Evolutionary conservation across 306 rosid species (phyloP), one percentile per base, ranked within the genome.

Genomic region (Cicer judaicum): DNA sequence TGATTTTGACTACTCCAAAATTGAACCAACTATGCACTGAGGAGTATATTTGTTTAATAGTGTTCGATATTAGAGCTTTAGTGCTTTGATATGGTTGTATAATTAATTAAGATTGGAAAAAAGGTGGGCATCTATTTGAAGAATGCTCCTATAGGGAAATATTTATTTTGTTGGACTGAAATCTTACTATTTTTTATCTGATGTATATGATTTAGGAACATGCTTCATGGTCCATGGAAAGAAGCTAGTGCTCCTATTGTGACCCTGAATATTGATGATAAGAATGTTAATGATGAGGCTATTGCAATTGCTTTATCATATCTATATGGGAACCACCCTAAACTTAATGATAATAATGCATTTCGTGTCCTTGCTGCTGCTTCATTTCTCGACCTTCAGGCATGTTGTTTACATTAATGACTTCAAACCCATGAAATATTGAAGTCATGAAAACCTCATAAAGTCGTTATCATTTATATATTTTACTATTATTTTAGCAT

Each of bases 191-290:
- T 29, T 67, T 8, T 44, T 44, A 5, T 29, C 1, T 24, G 47
- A 21, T 70, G 41, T 24, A 43, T 53, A 66, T 44, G 63, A 78
- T 66, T 76, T 15, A 94, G 99, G 87, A 94, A 94, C 80, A 94
- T 94, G 99, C 97, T 94, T 82, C 99, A 91, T 36, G 99, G 99
- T 68, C 99, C 97, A 50, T 94, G 99, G 99, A 92, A 92, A 89
- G 99, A 94, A 87, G 97, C 99, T 53, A 56, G 75, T 87, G 94
- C 97, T 79, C 93, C 95, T 24, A 47, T 82, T 71, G 84, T 94
- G 66, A 86, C 87, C 73, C 84, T 94, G 63, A 91, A 64, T 56
- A 90, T 90, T 10, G 99, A 94, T 73, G 99, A 94, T 81, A 92
- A 86, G 79, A 94, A 94, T 78, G 96, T 94, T 39, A 94, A 90